A percentile compares a stretch with the other conserved stretches of the same genome.
Conservation (phyloP, 2,329 filamentous ascomycete species). For the Fusarium sp. region DNA sequence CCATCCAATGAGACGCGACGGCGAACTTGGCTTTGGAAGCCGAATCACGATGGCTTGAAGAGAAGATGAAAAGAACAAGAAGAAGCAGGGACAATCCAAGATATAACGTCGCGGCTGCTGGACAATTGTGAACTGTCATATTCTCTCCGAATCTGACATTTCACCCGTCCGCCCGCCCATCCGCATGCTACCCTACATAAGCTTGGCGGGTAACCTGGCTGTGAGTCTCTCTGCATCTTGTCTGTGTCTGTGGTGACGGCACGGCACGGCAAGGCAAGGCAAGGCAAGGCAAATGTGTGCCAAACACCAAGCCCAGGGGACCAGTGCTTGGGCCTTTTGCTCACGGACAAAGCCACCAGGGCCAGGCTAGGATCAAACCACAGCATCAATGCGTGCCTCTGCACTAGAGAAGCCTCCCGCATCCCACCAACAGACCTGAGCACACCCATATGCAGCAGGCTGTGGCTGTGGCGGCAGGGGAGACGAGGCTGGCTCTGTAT, state of each 20-base stretch:
- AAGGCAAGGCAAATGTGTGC: background rate
- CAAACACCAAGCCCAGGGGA: background rate
- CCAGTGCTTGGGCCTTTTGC: background rate
- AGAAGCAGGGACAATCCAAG: background rate
- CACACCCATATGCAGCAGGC: background rate
- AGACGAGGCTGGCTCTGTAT: background rate
- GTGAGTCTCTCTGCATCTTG: too few relatives aligned
- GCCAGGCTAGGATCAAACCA: background rate
- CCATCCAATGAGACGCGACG: conserved; percentile 1
- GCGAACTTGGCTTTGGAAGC: background rate
- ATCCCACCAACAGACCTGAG: background rate
- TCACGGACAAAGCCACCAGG: background rate
- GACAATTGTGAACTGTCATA: conserved; percentile 9
- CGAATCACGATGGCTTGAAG: conserved; percentile 1
- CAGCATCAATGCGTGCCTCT: background rate
- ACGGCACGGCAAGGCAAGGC: conserved; percentile 16
- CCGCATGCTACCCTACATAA: background rate
- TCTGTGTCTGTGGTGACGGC: background rate
- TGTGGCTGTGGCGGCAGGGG: background rate
- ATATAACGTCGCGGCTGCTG: background rate
- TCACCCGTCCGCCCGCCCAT: background rate
- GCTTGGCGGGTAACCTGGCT: background rate
- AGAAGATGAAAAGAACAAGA: conserved; percentile 7
- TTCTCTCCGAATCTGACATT: conserved; percentile 6
- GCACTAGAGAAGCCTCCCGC: background rate